Conservation (phyloP, 2,329 filamentous ascomycete species). For the Herpotrichia juniperi region DNA sequence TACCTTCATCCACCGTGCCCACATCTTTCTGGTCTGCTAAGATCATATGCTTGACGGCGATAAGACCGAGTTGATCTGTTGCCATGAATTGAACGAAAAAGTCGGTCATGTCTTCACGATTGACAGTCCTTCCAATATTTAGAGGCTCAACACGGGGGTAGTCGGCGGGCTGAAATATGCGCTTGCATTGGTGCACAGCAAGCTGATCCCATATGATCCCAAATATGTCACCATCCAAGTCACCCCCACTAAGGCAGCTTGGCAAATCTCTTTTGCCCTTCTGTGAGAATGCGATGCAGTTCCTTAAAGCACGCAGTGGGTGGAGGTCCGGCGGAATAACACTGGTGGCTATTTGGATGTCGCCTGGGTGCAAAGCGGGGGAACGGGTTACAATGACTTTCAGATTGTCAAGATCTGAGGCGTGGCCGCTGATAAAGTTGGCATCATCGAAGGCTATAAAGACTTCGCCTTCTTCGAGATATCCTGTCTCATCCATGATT, state of each 20-base stretch:
- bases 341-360: conserved; percentile 70
- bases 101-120: conserved; percentile 70
- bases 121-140: conserved; percentile 67
- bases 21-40: conserved; percentile 13
- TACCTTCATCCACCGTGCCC: conserved; percentile 18
- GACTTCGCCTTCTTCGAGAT: conserved; percentile 68
- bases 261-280: conserved; percentile 74
- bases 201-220: conserved; percentile 75
- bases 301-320: conserved; percentile 65
- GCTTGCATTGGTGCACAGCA: conserved; percentile 50
- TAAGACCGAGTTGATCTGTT: conserved; percentile 8
- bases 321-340: conserved; percentile 61
- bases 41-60: conserved; percentile 8
- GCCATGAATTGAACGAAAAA: conserved; percentile 67
- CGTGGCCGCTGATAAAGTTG: conserved; percentile 62
- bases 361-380: conserved; percentile 79
- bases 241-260: conserved; percentile 71
- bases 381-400: conserved; percentile 65
- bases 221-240: conserved; percentile 81
- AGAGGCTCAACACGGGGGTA: conserved; percentile 67
- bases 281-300: conserved; percentile 78
- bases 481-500: conserved; percentile 78
- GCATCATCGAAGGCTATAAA: conserved; percentile 49
- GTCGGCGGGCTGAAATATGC: conserved; percentile 69
- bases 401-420: conserved; percentile 35